A percentile compares a stretch with the other conserved stretches of the same genome.
phyloP scores from a whole-genome alignment of 352 stramenopile genomes.

The Globisporangium emineosum region DNA sequence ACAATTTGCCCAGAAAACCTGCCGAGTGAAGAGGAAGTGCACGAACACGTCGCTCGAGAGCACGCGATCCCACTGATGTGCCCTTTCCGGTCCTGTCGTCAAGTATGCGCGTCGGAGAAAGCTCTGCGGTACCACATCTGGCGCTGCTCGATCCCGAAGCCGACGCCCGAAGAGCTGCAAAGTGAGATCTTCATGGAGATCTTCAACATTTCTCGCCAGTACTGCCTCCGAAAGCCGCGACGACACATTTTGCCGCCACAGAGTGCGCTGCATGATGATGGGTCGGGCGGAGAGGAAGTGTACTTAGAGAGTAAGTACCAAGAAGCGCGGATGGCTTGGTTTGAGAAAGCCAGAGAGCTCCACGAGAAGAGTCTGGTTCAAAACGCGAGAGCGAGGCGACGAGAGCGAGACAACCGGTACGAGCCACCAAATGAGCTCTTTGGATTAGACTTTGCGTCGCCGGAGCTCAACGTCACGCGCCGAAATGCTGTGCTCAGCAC shows the following conservation, averaged over 20 bases:
- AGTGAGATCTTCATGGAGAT: conserved; percentile 74
- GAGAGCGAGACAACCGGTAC: conserved; percentile 41
- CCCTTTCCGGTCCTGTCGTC: conserved; percentile 61
- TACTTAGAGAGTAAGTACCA: conserved; percentile 69
- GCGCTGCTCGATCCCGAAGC: conserved; percentile 54
- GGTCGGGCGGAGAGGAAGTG: conserved; percentile 40
- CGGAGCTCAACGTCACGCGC: conserved; percentile 60
- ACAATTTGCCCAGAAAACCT: conserved; percentile 36
- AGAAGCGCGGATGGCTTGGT: conserved; percentile 44
- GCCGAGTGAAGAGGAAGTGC: conserved; percentile 23
- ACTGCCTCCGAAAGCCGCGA: conserved; percentile 66
- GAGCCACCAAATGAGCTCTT: conserved; percentile 35
- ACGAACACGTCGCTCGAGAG: conserved; percentile 55
- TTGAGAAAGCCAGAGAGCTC: conserved; percentile 28
- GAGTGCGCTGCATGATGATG: conserved; percentile 18
- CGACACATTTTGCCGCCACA: conserved; percentile 35
- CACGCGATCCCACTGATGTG: conserved; percentile 72
- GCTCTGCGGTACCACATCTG: conserved; percentile 76
- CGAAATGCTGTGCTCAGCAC: conserved; percentile 54
- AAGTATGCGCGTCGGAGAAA: conserved; percentile 67
- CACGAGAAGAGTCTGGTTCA: conserved; percentile 43
- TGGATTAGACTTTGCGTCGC: conserved; percentile 60
- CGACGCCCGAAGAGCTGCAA: conserved; percentile 48
- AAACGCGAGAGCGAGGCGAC: conserved; percentile 21
- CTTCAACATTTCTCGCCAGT: conserved; percentile 68